Percentiles rank a stretch among this genome's conserved stretches.
phyloP scores from a whole-genome alignment of 768 basidiomycete species.

The Boletus pseudopeckii region DNA sequence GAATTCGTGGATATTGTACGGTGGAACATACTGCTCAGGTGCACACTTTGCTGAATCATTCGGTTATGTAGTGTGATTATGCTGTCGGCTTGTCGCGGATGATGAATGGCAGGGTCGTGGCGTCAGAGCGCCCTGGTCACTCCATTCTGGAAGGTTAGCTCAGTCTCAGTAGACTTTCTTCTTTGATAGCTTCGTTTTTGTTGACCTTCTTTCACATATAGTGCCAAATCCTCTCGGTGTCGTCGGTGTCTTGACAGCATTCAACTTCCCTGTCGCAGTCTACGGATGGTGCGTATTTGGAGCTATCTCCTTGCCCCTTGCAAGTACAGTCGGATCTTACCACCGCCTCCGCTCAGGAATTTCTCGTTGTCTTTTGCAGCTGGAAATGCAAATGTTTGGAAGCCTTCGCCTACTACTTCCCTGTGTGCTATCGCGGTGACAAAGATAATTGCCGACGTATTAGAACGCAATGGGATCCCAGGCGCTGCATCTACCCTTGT shows the following conservation, averaged over 20 bases:
- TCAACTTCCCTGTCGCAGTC: conserved; percentile 95
- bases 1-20: conserved; percentile 93
- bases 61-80: conserved; percentile 73
- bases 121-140: conserved; percentile 88
- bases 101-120: conserved; percentile 88
- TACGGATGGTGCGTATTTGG: conserved; percentile 71
- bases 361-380: conserved; percentile 82
- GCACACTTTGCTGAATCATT: conserved; percentile 7
- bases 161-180: not conserved
- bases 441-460: conserved; percentile 73
- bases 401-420: conserved; percentile 87
- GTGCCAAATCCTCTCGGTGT: conserved; percentile 88
- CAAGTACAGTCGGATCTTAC: conserved; percentile 7
- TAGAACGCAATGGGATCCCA: conserved; percentile 79
- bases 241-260: conserved; percentile 79
- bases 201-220: conserved; percentile 32
- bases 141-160: conserved; percentile 79
- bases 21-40: conserved; percentile 5
- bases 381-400: conserved; percentile 94
- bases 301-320: not conserved
- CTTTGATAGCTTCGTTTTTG: not conserved
- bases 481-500: conserved; percentile 83
- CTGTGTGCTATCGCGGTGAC: conserved; percentile 90
- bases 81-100: conserved; percentile 89
- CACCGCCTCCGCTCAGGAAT: conserved; percentile 58